These are phyloP conservation scores for Trichoderma semiorbis DNA, from an alignment of 2,329 filamentous ascomycete species.

Conservation along the genomic window DNA sequence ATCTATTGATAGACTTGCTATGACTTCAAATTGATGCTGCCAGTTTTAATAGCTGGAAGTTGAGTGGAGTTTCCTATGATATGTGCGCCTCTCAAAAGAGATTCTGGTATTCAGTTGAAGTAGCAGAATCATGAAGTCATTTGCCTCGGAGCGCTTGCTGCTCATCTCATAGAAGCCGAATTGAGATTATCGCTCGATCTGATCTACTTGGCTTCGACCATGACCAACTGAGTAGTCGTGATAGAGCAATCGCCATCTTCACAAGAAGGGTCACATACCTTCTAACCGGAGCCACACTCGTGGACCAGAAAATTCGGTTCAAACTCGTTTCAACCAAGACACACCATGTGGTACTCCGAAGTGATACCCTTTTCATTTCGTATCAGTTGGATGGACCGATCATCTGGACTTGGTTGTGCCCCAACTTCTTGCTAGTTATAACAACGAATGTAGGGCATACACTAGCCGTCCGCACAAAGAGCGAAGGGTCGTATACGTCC, in stretches of 20 bases:
- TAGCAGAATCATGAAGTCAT: not conserved
- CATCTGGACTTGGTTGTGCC: not conserved
- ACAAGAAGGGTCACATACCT: not conserved
- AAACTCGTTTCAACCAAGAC: not conserved
- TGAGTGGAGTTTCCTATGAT: no score
- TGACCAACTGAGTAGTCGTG: not conserved
- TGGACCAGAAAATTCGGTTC: not conserved
- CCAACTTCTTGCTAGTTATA: not conserved
- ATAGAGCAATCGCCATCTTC: not conserved
- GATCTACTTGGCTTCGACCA: not conserved
- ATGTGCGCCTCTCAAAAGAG: no score
- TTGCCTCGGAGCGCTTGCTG: not conserved
- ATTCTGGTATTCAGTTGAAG: not conserved
- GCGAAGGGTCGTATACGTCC: not conserved
- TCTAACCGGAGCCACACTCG: not conserved
- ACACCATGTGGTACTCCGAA: not conserved
- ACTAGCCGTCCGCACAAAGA: not conserved
- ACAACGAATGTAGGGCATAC: not conserved
- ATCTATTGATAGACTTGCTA: no score
- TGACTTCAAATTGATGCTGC: no score
- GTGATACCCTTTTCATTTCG: not conserved
- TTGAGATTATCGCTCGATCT: not conserved
- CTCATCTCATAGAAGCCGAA: not conserved
- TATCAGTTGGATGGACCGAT: not conserved
- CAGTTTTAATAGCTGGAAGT: no score